Conservation (phyloP, 2,329 filamentous ascomycete species). For the Xylaria sp. region DNA sequence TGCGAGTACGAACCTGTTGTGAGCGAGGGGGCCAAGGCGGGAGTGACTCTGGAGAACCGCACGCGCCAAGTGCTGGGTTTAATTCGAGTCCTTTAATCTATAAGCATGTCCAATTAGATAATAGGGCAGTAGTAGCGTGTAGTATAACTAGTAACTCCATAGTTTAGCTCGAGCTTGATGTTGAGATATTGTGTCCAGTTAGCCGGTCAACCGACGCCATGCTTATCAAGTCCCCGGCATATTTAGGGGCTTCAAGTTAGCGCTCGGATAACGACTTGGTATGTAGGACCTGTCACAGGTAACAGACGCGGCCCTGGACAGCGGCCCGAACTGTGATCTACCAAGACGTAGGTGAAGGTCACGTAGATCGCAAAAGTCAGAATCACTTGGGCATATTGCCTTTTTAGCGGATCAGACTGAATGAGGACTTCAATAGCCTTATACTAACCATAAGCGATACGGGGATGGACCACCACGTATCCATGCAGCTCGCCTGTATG, state of each 20-base stretch:
- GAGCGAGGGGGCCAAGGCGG: constrained; percentile 18
- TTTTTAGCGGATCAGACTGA: constrained; percentile 7
- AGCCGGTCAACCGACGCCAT: background rate
- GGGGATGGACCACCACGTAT: constrained; percentile 26
- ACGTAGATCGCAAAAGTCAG: background rate
- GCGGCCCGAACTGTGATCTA: constrained; percentile 9
- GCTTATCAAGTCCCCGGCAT: background rate
- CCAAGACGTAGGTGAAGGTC: background rate
- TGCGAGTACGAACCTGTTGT: constrained; percentile 6
- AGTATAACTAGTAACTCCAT: too few relatives aligned
- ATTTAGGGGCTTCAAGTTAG: constrained; percentile 11
- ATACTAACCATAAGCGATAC: constrained; percentile 22
- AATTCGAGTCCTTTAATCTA: background rate
- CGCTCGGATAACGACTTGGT: constrained; percentile 13
- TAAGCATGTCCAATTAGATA: background rate
- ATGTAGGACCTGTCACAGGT: background rate
- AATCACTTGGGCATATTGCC: background rate
- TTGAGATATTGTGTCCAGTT: background rate
- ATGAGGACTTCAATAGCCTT: background rate
- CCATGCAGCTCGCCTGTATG: constrained; percentile 25
- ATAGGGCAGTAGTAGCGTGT: background rate
- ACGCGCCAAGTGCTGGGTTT: constrained; percentile 24
- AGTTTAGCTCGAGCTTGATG: background rate
- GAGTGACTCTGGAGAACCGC: constrained; percentile 13
- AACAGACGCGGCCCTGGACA: background rate